A percentile compares a stretch with the other conserved stretches of the same genome.
phyloP scores from a whole-genome alignment of 129 eudicot genomes.

The Helianthus tuberosus region DNA sequence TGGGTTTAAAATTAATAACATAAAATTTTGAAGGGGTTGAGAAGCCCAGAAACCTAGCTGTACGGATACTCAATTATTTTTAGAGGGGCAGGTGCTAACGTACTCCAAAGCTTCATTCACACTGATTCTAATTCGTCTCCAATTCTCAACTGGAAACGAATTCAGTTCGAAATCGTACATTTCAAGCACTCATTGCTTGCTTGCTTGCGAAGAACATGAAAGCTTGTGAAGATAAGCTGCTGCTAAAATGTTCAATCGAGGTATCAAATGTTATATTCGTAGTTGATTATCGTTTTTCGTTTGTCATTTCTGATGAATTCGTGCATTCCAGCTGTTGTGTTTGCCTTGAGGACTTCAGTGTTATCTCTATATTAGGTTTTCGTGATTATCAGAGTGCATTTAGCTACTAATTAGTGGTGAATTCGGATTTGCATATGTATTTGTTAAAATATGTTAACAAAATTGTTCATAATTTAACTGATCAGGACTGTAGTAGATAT shows the following conservation, averaged over 20 bases:
- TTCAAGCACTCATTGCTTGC: background rate
- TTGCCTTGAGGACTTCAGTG: background rate
- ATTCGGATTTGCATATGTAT: background rate
- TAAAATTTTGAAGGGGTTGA: too few relatives aligned
- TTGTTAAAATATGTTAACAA: background rate
- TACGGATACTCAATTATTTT: too few relatives aligned
- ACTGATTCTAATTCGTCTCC: too few relatives aligned
- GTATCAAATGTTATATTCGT: constrained; percentile 30
- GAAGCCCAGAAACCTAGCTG: too few relatives aligned
- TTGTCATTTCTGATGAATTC: background rate
- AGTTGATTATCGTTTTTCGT: background rate
- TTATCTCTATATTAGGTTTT: constrained; percentile 1
- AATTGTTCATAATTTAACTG: background rate
- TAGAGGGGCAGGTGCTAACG: background rate
- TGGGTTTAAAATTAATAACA: too few relatives aligned
- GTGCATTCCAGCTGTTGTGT: background rate
- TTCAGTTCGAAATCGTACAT: too few relatives aligned
- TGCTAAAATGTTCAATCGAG: constrained; percentile 76
- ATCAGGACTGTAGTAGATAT: too few relatives aligned
- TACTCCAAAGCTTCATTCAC: too few relatives aligned
- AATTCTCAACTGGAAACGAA: too few relatives aligned
- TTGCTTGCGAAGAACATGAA: background rate
- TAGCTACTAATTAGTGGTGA: background rate
- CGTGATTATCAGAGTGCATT: background rate
- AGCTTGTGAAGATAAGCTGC: constrained; percentile 59